Percentiles rank a stretch among this genome's conserved stretches.
Conservation (phyloP, 2,329 filamentous ascomycete species). For the Triangularia setosa region DNA sequence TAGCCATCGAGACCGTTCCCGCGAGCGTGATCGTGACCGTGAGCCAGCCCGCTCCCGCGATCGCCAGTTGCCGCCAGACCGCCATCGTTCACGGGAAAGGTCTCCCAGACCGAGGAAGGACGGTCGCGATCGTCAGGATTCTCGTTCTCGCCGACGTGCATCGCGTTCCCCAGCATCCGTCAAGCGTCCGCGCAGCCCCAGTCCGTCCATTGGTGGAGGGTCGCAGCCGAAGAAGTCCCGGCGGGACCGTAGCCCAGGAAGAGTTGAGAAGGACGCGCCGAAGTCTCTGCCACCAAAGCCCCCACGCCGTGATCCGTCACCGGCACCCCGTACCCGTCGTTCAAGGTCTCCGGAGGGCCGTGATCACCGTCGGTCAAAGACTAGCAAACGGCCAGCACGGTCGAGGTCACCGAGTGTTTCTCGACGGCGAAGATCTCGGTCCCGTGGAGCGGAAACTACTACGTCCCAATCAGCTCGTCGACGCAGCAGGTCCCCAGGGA, state of each 20-base stretch:
- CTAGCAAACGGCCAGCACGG: conserved; percentile 23
- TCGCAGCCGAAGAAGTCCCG: conserved; percentile 25
- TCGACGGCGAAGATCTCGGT: conserved; percentile 28
- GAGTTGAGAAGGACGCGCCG: conserved; percentile 16
- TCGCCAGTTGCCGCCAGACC: conserved; percentile 18
- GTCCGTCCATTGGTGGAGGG: conserved; percentile 21
- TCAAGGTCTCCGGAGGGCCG: conserved; percentile 25
- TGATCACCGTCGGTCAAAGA: conserved; percentile 25
- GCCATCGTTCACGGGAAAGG: conserved; percentile 5
- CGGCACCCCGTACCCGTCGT: conserved; percentile 13
- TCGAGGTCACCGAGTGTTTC: conserved; percentile 21
- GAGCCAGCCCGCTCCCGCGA: conserved; percentile 10
- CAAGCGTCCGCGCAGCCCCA: conserved; percentile 31
- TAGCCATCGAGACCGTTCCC: conserved; percentile 22
- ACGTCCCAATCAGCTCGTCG: conserved; percentile 11
- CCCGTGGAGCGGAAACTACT: conserved; percentile 16
- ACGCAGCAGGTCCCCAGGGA: conserved; percentile 20
- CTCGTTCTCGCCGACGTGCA: conserved; percentile 17
- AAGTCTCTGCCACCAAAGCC: conserved; percentile 15
- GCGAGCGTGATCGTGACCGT: conserved; percentile 11
- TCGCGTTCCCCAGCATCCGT: conserved; percentile 26
- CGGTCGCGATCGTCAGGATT: conserved; percentile 10
- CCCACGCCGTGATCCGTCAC: conserved; percentile 15
- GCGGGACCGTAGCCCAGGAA: conserved; percentile 20
- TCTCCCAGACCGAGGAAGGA: conserved; percentile 16